Evolutionary conservation across 2,329 filamentous ascomycete species (phyloP).

Genomic region (Sporothrix protearum): DNA sequence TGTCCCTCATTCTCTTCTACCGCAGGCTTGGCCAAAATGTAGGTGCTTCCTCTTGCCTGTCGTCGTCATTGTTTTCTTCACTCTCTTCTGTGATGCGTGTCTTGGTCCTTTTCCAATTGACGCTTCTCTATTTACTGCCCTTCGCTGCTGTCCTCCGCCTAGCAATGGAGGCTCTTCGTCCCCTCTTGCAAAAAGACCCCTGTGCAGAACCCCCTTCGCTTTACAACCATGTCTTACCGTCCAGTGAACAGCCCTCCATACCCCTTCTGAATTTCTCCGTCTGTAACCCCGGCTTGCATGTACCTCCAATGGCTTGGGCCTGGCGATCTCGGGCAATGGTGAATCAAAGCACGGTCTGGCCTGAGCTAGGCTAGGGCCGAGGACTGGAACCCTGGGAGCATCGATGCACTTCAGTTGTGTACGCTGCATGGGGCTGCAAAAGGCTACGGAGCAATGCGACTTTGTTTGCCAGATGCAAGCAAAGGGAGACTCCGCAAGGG

Average conservation of each 20-base stretch:
- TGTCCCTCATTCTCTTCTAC: neutral
- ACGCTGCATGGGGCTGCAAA: neutral
- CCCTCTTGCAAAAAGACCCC: neutral
- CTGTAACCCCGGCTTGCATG: neutral
- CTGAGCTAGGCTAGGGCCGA: neutral
- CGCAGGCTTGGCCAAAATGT: conserved; percentile 11
- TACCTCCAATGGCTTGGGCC: conserved; percentile 7
- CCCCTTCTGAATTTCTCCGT: neutral
- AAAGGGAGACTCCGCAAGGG: conserved; percentile 3
- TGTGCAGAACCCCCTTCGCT: conserved; percentile 12
- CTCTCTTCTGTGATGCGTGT: neutral
- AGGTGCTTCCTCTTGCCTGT: neutral
- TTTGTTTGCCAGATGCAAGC: neutral
- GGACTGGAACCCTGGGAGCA: neutral
- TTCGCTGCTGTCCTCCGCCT: neutral
- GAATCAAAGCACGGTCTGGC: neutral
- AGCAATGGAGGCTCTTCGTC: neutral
- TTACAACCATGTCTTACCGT: neutral
- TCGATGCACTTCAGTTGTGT: neutral
- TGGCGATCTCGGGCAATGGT: conserved; percentile 12
- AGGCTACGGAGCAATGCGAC: neutral
- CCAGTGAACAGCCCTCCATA: conserved; percentile 1
- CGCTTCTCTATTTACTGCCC: neutral
- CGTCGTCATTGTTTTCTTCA: neutral
- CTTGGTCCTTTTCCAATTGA: neutral